Base-by-base conservation (phyloP, 1,139 yeast species). In the Geotrichum siamense region DNA sequence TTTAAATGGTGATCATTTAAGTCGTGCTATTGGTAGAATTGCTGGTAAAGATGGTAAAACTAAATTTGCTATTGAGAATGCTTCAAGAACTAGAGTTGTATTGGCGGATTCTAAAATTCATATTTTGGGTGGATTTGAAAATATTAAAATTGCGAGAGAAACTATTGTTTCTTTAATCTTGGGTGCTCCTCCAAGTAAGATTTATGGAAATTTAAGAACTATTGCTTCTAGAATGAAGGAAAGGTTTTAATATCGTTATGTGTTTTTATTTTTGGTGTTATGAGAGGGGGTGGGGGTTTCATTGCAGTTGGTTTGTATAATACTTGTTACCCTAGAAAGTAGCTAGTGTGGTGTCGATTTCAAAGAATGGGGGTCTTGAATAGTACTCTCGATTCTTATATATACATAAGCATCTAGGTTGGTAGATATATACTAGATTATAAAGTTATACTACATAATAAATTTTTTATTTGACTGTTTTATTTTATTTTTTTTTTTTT, bases 41-140 rank as follows among this genome's bases (percentile, higher is more conserved):
- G 98, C 98, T 20, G 99, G 99, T 64, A 93, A 91, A 62, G 99
- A 91, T 62, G 99, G 99, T 60, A 89, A 89, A 68, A 91, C 98
- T 51, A 91, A 91, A 69, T 91, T 89, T 65, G 96, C 98, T 29
- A 91, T 91, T 59, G 99, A 91, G 67, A 91, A 91, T 61, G 97
- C 98, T 20, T 89, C 98, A 26, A 78, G 97, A 69, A 91, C 99
- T 12, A 82, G 99, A 72, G 89, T 91, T 40, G 99, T 91, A 17
- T 73, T 91, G 56, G 99, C 99, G 0, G 98, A 91, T 65, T 79
- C 94, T 38, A 91, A 89, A 64, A 89, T 91, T 57, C 98, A 91
- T 64, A 91, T 91, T 49, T 73, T 91, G 49, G 99, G 99, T 37
- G 98, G 98, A 0, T 91, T 86, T 69, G 82, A 94, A 15, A 96